phyloP scores from a whole-genome alignment of 1,284 basidiomycete genomes.

The Termitomyces sp. region DNA sequence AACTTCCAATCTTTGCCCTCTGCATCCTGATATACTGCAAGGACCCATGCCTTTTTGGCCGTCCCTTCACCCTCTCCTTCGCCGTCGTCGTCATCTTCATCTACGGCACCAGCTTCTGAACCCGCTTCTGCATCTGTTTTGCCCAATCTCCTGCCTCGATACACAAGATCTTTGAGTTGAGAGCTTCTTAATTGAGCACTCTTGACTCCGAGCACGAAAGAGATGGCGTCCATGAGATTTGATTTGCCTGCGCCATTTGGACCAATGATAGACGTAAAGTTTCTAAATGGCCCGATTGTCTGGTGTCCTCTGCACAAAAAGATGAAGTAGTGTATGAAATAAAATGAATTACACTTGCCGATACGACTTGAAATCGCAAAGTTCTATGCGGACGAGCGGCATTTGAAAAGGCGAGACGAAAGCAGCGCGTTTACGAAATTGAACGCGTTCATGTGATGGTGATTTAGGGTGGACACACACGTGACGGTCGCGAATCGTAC shows the following conservation, averaged over 20 bases:
- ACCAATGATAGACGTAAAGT: conserved; percentile 95
- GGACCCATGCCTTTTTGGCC: conserved; percentile 91
- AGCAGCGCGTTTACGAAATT: not conserved
- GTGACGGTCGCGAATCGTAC: conserved; percentile 13
- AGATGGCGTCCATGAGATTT: conserved; percentile 99
- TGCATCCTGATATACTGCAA: conserved; percentile 82
- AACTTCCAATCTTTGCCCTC: conserved; percentile 84
- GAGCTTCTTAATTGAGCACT: conserved; percentile 89
- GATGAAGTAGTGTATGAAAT: conserved; percentile 9
- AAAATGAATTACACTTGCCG: not conserved
- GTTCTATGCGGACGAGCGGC: conserved; percentile 12
- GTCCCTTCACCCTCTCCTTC: conserved; percentile 71
- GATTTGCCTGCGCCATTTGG: conserved; percentile 99
- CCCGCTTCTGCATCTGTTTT: conserved; percentile 46
- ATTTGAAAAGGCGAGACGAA: not conserved
- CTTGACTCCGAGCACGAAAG: conserved; percentile 96
- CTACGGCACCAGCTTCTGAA: conserved; percentile 43
- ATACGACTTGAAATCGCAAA: conserved; percentile 15
- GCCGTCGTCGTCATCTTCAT: conserved; percentile 43
- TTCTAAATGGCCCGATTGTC: conserved; percentile 84
- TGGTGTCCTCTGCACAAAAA: conserved; percentile 62
- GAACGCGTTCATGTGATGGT: conserved; percentile 12
- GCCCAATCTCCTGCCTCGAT: conserved; percentile 80
- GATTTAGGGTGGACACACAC: conserved; percentile 7
- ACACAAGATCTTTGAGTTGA: conserved; percentile 93